Evolutionary conservation across 805 yeast species (phyloP).

Genomic region (Lipomyces sp.): DNA sequence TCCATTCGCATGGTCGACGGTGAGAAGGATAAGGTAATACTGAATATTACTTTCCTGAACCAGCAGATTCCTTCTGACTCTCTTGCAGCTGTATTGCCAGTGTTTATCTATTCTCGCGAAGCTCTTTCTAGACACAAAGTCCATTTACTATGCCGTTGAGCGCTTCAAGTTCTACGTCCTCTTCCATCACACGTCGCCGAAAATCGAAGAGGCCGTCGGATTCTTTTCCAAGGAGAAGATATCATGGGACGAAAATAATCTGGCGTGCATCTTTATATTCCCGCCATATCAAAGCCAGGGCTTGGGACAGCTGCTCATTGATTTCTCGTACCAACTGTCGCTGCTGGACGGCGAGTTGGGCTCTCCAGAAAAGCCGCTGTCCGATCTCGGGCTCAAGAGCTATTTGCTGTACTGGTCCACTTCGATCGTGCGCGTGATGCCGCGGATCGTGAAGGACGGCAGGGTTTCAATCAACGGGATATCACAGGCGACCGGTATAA

Average conservation of each 20-base stretch:
- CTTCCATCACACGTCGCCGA: slow-evolving; percentile 30
- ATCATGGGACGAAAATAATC: slow-evolving; percentile 72
- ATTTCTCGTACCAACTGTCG: slow-evolving; percentile 77
- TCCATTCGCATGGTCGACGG: slow-evolving; percentile 70
- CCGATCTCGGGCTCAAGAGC: slow-evolving; percentile 72
- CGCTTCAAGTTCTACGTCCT: slow-evolving; percentile 72
- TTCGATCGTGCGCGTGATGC: slow-evolving; percentile 40
- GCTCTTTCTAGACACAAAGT: slow-evolving; percentile 83
- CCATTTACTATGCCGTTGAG: slow-evolving; percentile 76
- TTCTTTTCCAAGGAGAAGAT: slow-evolving; percentile 85
- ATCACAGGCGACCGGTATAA: slow-evolving; percentile 37
- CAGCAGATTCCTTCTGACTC: neutral
- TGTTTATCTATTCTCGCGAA: slow-evolving; percentile 81
- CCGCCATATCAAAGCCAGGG: slow-evolving; percentile 86
- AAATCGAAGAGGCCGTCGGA: slow-evolving; percentile 62
- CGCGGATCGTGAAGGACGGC: slow-evolving; percentile 1
- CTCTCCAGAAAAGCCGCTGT: slow-evolving; percentile 85
- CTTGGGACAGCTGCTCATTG: slow-evolving; percentile 75
- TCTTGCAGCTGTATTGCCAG: slow-evolving; percentile 61
- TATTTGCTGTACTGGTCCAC: slow-evolving; percentile 76
- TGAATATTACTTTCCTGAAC: neutral
- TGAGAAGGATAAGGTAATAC: slow-evolving; percentile 43
- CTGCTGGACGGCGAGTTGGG: slow-evolving; percentile 59
- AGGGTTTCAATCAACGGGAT: slow-evolving; percentile 33
- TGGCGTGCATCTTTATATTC: slow-evolving; percentile 86